Percentiles rank a stretch among this genome's conserved stretches.
Conservation (phyloP, 148 eudicot species). For the Dianthus caryophyllus region DNA sequence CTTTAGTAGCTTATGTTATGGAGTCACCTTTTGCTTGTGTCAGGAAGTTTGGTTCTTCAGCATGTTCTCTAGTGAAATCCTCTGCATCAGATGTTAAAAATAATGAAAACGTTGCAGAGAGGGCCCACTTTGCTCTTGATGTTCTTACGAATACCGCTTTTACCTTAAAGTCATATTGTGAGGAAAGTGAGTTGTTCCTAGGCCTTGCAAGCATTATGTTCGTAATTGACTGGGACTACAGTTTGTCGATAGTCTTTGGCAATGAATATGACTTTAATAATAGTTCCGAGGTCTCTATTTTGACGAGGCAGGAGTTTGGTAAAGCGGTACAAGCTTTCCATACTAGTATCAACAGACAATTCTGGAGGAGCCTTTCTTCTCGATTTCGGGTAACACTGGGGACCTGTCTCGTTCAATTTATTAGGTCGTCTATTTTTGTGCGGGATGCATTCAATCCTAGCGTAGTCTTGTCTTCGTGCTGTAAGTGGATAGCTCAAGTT, state of each 20-base stretch:
- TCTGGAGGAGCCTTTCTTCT: slow-evolving; percentile 37
- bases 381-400: slow-evolving; percentile 35
- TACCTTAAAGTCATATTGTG: slow-evolving; percentile 43
- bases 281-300: slow-evolving; percentile 24
- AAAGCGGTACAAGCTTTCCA: slow-evolving; percentile 47
- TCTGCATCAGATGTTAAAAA: slow-evolving; percentile 26
- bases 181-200: slow-evolving; percentile 47
- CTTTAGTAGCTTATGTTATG: slow-evolving; percentile 42
- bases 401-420: slow-evolving; percentile 45
- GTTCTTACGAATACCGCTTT: slow-evolving; percentile 59
- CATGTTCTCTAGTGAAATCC: slow-evolving; percentile 28
- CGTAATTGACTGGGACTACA: slow-evolving; percentile 70
- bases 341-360: slow-evolving; percentile 37
- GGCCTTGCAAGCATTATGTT: slow-evolving; percentile 45
- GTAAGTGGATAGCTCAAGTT: slow-evolving; percentile 64
- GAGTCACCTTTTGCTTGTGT: slow-evolving; percentile 60
- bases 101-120: slow-evolving; percentile 33
- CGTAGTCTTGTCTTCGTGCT: slow-evolving; percentile 43
- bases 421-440: slow-evolving; percentile 47
- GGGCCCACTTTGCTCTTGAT: slow-evolving; percentile 64
- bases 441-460: slow-evolving; percentile 42
- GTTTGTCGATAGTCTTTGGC: slow-evolving; percentile 29
- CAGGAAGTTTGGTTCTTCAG: slow-evolving; percentile 37
- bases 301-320: slow-evolving; percentile 45
- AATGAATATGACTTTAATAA: slow-evolving; percentile 32